Evolutionary conservation across 176 grass and related monocot genomes (phyloP), one percentile per base, ranked within the genome.

Genomic region (Carex cristatella): DNA sequence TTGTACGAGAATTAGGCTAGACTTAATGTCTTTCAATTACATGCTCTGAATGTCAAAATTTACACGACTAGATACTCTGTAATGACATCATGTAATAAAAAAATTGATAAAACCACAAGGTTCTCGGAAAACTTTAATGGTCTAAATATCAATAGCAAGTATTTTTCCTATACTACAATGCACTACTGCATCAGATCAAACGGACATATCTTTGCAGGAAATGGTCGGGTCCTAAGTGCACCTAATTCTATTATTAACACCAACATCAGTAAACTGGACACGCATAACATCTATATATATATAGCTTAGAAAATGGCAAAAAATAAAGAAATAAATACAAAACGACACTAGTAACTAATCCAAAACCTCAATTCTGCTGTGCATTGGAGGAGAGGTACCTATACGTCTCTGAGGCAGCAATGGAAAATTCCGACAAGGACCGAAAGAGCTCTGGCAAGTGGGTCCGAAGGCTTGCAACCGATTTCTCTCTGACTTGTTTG

Each of bases 401-500:
- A 94, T 98, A 98, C 91, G 93, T 94, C 55, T 91, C 85, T 46
- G 84, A 83, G 77, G 89, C 89, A n/a, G 75, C 84, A 7, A 15
- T 73, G 1, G 93, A 58, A 64, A 98, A 94, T 3, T 89, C 91
- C 0, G 66, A 46, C 89, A 98, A 84, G 33, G 83, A 81, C 61
- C 91, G 81, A 87, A 98, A 98, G 69, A 98, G 92, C 83, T 98
- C 91, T 32, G 91, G 95, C 85, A 98, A 86, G 58, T 94, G 92
- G 10, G 83, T 93, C 86, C 86, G 69, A 60, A 98, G 92, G 88
- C 89, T 98, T 35, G 86, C 87, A 0, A 98, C 85, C 28, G 95
- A 94, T 86, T 93, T 98, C 65, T 94, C 95, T 37, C 95, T 93
- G 64, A 93, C 93, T 86, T 94, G 92, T 73, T 84, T 94, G 79